These are phyloP conservation scores for Mortierella sp. DNA, from an alignment of 371 early-diverging fungal species.

Conservation along the genomic window DNA sequence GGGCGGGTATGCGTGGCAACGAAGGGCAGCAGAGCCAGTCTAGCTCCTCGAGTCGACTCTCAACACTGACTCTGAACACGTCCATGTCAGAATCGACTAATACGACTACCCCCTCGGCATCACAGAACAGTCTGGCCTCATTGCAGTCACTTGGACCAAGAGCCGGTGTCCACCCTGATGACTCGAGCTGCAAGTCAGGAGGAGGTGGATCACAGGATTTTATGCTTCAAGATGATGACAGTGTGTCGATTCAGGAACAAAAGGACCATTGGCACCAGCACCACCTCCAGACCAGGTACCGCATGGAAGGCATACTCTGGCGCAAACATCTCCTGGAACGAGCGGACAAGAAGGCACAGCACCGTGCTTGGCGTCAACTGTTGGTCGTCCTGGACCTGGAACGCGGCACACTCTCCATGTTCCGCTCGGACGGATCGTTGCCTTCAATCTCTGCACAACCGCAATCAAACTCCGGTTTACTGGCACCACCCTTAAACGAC, in stretches of 20 bases:
- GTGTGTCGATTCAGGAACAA: constrained; percentile 30
- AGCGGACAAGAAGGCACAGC: constrained; percentile 82
- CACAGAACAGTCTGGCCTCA: constrained; percentile 43
- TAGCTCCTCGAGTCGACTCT: constrained; percentile 30
- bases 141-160: constrained; percentile 24
- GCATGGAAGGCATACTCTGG: constrained; percentile 85
- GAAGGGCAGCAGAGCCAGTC: constrained; percentile 30
- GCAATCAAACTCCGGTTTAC: background rate
- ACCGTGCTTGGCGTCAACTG: constrained; percentile 91
- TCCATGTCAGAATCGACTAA: constrained; percentile 25
- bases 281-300: constrained; percentile 62
- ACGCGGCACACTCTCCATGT: constrained; percentile 85
- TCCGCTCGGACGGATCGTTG: constrained; percentile 70
- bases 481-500: constrained; percentile 9
- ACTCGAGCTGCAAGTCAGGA: constrained; percentile 1
- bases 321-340: constrained; percentile 88
- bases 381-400: constrained; percentile 71
- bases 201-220: background rate
- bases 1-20: background rate
- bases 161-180: constrained; percentile 19
- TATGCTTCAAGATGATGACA: background rate
- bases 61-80: constrained; percentile 25
- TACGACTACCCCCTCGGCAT: constrained; percentile 34
- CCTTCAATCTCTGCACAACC: constrained; percentile 18
- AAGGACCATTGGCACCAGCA: constrained; percentile 27